Conservation (phyloP, 2,329 filamentous ascomycete genomes). For the Monilinia vaccinii-corymbosi region DNA sequence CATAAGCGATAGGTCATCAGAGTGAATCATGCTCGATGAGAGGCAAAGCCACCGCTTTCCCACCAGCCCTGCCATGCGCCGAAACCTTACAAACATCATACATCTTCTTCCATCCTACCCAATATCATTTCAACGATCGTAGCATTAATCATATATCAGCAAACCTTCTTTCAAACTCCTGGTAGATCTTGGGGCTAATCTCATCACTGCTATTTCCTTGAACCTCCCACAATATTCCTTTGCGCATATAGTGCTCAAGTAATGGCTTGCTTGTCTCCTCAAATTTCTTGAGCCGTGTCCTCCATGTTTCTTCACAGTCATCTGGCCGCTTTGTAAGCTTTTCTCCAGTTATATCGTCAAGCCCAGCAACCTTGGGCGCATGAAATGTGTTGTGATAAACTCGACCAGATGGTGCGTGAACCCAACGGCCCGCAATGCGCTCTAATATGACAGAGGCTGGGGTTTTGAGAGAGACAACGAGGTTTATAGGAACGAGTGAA, state of each 20-base stretch:
- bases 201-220: slow-evolving; percentile 87
- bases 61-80: background rate
- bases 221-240: slow-evolving; percentile 79
- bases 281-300: slow-evolving; percentile 70
- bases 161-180: slow-evolving; percentile 75
- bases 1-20: background rate
- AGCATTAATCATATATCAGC: slow-evolving; percentile 18
- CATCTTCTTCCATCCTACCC: background rate
- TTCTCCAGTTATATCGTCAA: slow-evolving; percentile 88
- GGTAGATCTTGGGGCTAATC: slow-evolving; percentile 82
- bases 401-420: slow-evolving; percentile 82
- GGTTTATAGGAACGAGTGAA: slow-evolving; percentile 81
- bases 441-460: slow-evolving; percentile 80
- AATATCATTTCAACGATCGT: background rate
- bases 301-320: slow-evolving; percentile 81
- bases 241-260: slow-evolving; percentile 78
- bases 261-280: slow-evolving; percentile 78
- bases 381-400: slow-evolving; percentile 96
- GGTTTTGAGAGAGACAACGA: slow-evolving; percentile 80
- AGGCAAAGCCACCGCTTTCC: background rate
- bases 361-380: slow-evolving; percentile 67
- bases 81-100: background rate
- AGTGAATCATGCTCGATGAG: background rate
- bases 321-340: slow-evolving; percentile 72
- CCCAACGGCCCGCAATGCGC: slow-evolving; percentile 85